A percentile compares a stretch with the other conserved stretches of the same genome.
Evolutionary conservation across 371 early-diverging fungal species (phyloP).

Genomic region (Mucor piriformis): DNA sequence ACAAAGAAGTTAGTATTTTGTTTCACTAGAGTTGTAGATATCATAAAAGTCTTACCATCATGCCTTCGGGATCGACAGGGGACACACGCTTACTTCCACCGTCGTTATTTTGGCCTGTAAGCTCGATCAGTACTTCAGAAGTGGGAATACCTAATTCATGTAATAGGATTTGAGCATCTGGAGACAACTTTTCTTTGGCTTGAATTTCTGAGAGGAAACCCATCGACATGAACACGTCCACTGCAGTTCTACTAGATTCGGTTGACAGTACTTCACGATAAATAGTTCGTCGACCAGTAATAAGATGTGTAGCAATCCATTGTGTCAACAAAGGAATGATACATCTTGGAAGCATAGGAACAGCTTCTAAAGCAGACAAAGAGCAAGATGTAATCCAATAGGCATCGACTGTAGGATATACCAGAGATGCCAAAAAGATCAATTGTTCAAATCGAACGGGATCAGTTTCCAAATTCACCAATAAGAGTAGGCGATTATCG

Average conservation of each 20-base stretch:
- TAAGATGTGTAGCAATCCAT: constrained; percentile 57
- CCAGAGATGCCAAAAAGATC: constrained; percentile 45
- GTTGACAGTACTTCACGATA: constrained; percentile 55
- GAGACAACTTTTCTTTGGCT: constrained; percentile 48
- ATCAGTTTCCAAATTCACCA: constrained; percentile 42
- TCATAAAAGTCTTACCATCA: constrained; percentile 48
- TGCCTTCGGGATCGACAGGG: constrained; percentile 48
- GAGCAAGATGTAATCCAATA: constrained; percentile 60
- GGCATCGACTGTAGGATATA: constrained; percentile 53
- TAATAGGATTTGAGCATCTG: constrained; percentile 50
- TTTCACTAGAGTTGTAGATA: too few relatives aligned
- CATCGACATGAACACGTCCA: constrained; percentile 48
- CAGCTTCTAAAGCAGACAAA: constrained; percentile 49
- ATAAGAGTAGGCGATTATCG: constrained; percentile 22
- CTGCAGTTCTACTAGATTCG: constrained; percentile 47
- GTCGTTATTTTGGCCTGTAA: constrained; percentile 49
- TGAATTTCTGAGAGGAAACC: constrained; percentile 48
- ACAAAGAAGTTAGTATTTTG: background rate
- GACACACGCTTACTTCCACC: constrained; percentile 44
- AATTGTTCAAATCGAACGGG: constrained; percentile 44
- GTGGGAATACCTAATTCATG: constrained; percentile 54
- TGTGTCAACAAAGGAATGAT: constrained; percentile 48
- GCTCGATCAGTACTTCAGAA: constrained; percentile 45
- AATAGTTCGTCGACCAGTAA: constrained; percentile 48
- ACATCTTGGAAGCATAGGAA: constrained; percentile 51